Base-by-base conservation (phyloP, 1,284 basidiomycete genomes). In the Bondarzewia mesenterica region DNA sequence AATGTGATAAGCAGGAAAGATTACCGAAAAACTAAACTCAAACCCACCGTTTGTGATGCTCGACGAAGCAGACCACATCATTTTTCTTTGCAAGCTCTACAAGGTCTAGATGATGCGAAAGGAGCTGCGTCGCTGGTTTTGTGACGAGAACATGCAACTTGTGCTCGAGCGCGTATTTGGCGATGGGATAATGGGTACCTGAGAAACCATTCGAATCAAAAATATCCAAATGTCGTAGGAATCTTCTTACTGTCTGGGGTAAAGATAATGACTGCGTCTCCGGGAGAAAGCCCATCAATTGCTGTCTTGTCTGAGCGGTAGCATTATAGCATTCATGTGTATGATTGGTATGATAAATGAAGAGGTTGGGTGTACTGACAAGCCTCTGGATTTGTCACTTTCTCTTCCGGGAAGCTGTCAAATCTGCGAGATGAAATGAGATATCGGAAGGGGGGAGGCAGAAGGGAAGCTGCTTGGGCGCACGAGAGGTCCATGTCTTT, bases 131-230 rank as follows among this genome's bases (percentile, higher is more conserved):
- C 1, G 92, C 93, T 1, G 93, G 93, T 65, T 95, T 96, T 46
- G 93, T 96, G 52, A 95, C 80, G 42, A 95, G 76, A 38, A 95
- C 92, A 63, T 95, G 93, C 47, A 93, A 70, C 2, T 83, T 83
- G 20, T 74, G 80, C 64, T 92, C 80, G 42, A 95, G 84, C 3
- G 93, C 93, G 58, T 92, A 90, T 43, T 85, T 68, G 14, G 89
- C 80, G 60, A 95, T 95, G 21, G 82, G 78, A 61, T 83, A 89
- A 65, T 95, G 93, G 39, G 93, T 95, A 55, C 71, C 87, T 89
- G 48, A 42, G 47, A 40, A 40, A 35, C 10, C 38, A 8, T 10
- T 40, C 8, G 20, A 12, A 35, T 10, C n/a, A 22, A 39, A 20
- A 26, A 16, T 22, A 25, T 16, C 22, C 37, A 16, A 27, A 5